Evolutionary conservation across 208 protist species (phyloP), one percentile per base, ranked within the genome.

Genomic region (Acanthamoeba healyi): DNA sequence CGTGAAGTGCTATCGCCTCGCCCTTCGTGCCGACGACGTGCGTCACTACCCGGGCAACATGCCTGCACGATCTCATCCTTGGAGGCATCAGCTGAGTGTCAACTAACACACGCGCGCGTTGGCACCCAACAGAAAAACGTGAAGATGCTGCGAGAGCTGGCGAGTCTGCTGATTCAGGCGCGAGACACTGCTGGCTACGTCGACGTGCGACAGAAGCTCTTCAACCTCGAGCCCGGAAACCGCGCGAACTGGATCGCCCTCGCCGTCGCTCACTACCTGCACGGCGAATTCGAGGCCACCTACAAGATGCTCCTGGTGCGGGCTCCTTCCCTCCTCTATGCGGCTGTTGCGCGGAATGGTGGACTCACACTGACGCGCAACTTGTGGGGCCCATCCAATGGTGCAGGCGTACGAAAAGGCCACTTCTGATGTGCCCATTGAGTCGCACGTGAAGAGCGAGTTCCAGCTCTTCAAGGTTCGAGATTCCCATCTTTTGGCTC

Each of bases 391-490:
- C 22, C 32, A 7, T 12, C n/a, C 29, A 12, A 70, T 70, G 14
- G 26, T 38, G 4, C 51, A 58, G 54, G 54, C 81, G 2, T 67
- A 58, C 81, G 54, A 89, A 15, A 89, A 67, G 81, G 81, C 81
- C 34, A 89, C 81, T 2, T 22, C 19, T 7, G 29, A 58, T 49
- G 32, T 15, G n/a, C 51, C 81, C 49, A 24, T 58, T n/a, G 81
- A 89, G 54, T 9, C 51, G 51, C 54, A 67, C 38, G 34, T 67
- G 12, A 14, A 34, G 29, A 89, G 81, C 81, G 81, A 89, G 51
- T 67, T 89, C 54, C 54, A 67, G 51, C 49, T 89, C 34, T 89
- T 89, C 81, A 89, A 89, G 81, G 54, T 46, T 15, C 24, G 54
- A n/a, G 12, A n/a, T 3, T 6, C 54, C 54, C 24, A 5, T 17